Evolutionary conservation across 306 rosid species (phyloP).

Genomic region (Dalbergia cochinchinensis): DNA sequence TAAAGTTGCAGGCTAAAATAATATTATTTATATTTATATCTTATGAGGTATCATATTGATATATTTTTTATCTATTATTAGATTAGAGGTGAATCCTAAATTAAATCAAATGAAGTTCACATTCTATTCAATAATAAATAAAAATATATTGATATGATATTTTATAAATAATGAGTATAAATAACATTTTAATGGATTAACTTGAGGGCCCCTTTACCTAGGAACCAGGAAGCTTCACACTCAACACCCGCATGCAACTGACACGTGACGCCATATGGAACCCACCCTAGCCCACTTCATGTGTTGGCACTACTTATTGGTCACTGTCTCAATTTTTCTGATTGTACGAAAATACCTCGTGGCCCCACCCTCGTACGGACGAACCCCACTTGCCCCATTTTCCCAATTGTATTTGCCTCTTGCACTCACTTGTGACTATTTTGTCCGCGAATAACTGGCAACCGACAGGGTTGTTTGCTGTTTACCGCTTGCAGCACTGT

Average conservation of each 20-base stretch:
- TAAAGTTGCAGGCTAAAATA: too few species aligned
- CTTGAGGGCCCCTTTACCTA: background rate
- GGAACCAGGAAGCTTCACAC: background rate
- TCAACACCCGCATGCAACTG: constrained; percentile 10
- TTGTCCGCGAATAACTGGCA: constrained; percentile 66
- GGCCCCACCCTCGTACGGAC: constrained; percentile 53
- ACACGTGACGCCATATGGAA: constrained; percentile 54
- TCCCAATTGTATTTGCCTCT: too few species aligned
- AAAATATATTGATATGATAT: too few species aligned
- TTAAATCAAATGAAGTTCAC: too few species aligned
- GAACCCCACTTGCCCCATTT: too few species aligned
- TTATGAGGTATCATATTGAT: too few species aligned
- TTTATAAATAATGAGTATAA: too few species aligned
- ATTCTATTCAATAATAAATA: too few species aligned
- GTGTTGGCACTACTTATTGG: constrained; percentile 14
- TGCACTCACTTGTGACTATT: background rate
- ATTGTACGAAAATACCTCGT: constrained; percentile 47
- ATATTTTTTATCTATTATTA: too few species aligned
- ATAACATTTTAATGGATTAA: too few species aligned
- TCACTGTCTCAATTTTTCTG: background rate
- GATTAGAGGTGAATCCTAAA: too few species aligned
- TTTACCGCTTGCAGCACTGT: background rate
- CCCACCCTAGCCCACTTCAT: background rate
- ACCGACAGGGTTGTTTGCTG: constrained; percentile 72
- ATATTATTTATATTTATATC: too few species aligned